phyloP scores from a whole-genome alignment of 2,329 filamentous ascomycete species.

The Hypoxylon sp. region DNA sequence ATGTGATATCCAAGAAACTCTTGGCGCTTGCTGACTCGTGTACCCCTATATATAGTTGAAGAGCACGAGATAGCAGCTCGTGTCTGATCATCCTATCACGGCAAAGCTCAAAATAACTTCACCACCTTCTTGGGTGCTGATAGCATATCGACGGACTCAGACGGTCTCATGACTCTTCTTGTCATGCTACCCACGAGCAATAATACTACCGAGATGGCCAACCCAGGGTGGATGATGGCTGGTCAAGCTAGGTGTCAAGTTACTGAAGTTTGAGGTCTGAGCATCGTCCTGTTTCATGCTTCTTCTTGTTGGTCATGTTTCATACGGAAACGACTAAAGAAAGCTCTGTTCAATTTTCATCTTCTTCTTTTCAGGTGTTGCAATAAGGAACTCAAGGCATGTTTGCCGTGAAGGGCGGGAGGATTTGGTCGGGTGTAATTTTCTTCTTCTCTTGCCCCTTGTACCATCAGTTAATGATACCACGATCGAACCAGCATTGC shows the following conservation, averaged over 20 bases:
- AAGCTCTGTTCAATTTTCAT: background rate
- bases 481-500: background rate
- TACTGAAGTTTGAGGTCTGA: constrained; percentile 1
- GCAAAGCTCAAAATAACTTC: background rate
- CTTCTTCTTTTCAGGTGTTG: constrained; percentile 4
- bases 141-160: background rate
- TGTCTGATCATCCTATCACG: constrained; percentile 20
- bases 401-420: constrained; percentile 1
- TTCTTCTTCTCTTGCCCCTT: constrained; percentile 9
- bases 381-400: constrained; percentile 6
- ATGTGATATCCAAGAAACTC: background rate
- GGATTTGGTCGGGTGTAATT: constrained; percentile 6
- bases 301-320: background rate
- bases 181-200: background rate
- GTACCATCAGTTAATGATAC: constrained; percentile 7
- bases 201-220: background rate
- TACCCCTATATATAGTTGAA: constrained; percentile 23
- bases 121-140: background rate
- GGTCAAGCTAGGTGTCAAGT: background rate
- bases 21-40: background rate
- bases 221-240: background rate
- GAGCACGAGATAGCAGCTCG: constrained; percentile 40
- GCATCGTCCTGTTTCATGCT: background rate
- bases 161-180: background rate
- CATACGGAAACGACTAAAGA: constrained; percentile 1